Conservation (phyloP, 306 rosid genomes). For the Rubus idaeus region DNA sequence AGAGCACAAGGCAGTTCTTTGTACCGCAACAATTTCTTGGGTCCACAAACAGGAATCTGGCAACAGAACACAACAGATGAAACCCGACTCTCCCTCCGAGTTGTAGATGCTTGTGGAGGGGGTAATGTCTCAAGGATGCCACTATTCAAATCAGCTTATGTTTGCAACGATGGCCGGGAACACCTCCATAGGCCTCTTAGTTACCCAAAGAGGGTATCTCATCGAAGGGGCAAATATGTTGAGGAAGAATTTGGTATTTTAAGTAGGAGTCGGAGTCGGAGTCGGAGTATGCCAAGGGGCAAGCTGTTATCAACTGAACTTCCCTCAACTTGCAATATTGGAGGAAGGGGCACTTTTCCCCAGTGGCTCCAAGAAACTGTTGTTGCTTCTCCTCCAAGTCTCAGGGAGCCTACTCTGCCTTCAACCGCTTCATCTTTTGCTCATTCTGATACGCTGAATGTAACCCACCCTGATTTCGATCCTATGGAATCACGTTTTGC, state of each 20-base stretch:
- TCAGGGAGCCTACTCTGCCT: conserved; percentile 22
- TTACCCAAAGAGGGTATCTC: conserved; percentile 31
- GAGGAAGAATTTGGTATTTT: conserved; percentile 26
- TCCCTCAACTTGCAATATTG: conserved; percentile 26
- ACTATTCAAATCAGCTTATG: conserved; percentile 27
- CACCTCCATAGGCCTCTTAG: conserved; percentile 29
- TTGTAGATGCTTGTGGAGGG: conserved; percentile 37
- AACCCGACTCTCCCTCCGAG: conserved; percentile 40
- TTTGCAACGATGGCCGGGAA: conserved; percentile 16
- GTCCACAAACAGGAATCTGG: conserved; percentile 34
- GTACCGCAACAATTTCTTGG: conserved; percentile 34
- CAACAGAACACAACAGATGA: conserved; percentile 35
- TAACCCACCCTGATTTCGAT: conserved; percentile 28
- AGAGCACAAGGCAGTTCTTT: conserved; percentile 29
- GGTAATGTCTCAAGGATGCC: conserved; percentile 34
- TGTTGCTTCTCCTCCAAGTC: conserved; percentile 29
- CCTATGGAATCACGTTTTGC: conserved; percentile 22
- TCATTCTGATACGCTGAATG: conserved; percentile 27
- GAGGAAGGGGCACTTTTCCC: conserved; percentile 41
- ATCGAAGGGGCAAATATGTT: conserved; percentile 30
- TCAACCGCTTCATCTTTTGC: conserved; percentile 27
- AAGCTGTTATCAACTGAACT: conserved; percentile 30
- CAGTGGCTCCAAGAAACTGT: conserved; percentile 67
- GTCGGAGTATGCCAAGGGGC: conserved; percentile 24
- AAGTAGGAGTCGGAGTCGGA: conserved; percentile 37